A percentile compares a stretch with the other conserved stretches of the same genome.
phyloP scores from a whole-genome alignment of 2,329 filamentous ascomycete genomes.

The Diplocarpon mali region DNA sequence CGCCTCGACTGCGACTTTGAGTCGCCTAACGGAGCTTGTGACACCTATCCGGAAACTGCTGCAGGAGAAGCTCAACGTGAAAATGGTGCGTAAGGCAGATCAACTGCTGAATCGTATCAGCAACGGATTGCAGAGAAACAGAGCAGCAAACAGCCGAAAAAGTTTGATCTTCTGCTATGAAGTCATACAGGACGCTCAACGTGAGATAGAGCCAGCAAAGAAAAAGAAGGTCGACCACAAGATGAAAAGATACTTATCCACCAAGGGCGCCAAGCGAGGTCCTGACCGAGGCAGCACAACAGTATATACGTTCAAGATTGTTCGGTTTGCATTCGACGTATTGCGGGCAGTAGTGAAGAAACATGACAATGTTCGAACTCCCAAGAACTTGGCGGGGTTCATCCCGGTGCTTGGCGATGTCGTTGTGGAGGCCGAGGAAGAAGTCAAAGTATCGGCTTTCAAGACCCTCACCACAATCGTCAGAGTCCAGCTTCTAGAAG shows the following conservation, averaged over 20 bases:
- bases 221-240: slow-evolving; percentile 48
- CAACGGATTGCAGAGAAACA: slow-evolving; percentile 72
- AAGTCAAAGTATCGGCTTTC: slow-evolving; percentile 82
- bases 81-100: slow-evolving; percentile 81
- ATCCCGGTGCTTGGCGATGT: slow-evolving; percentile 83
- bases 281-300: slow-evolving; percentile 61
- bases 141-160: slow-evolving; percentile 65
- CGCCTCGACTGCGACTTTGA: slow-evolving; percentile 69
- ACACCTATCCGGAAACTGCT: slow-evolving; percentile 69
- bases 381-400: slow-evolving; percentile 73
- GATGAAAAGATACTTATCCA: slow-evolving; percentile 66
- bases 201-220: slow-evolving; percentile 41
- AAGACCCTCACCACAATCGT: slow-evolving; percentile 76
- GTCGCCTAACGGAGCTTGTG: slow-evolving; percentile 62
- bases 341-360: slow-evolving; percentile 79
- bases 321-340: slow-evolving; percentile 78
- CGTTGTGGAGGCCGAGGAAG: slow-evolving; percentile 73
- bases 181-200: slow-evolving; percentile 78
- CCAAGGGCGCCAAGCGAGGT: slow-evolving; percentile 66
- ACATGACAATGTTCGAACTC: slow-evolving; percentile 67
- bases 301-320: slow-evolving; percentile 77
- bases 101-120: slow-evolving; percentile 75
- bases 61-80: slow-evolving; percentile 72
- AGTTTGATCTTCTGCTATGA: slow-evolving; percentile 93
- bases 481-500: slow-evolving; percentile 64